These are phyloP conservation scores for Penicillium sp. DNA, from an alignment of 2,329 filamentous ascomycete species.

Conservation along the genomic window DNA sequence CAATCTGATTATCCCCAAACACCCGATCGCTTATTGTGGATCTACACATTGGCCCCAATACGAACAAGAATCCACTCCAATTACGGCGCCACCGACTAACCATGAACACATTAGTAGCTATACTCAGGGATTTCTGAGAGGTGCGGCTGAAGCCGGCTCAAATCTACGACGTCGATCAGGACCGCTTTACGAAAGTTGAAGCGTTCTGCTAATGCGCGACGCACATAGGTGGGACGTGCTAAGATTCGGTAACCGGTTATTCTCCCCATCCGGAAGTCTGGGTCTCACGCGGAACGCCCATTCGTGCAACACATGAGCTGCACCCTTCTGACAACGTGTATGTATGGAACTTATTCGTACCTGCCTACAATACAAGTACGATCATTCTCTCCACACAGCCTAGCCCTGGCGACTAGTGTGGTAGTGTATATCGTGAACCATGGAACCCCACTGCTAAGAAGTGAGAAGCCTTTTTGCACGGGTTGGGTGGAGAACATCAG, in stretches of 20 bases:
- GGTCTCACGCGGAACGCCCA: neutral
- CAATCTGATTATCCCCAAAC: neutral
- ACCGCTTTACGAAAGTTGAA: neutral
- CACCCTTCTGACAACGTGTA: neutral
- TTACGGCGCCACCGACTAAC: neutral
- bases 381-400: neutral
- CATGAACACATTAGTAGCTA: neutral
- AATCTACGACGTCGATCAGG: conserved; percentile 9
- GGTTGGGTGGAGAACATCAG: neutral
- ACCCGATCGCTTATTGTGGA: neutral
- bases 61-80: neutral
- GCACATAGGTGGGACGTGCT: neutral
- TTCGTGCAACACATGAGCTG: neutral
- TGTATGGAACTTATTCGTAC: neutral
- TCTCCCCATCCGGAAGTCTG: neutral
- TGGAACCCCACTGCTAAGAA: neutral
- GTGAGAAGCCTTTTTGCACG: neutral
- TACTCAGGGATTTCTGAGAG: neutral
- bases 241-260: neutral
- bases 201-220: neutral
- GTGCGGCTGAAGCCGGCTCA: neutral
- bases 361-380: neutral
- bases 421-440: neutral
- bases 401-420: neutral
- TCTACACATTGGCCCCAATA: neutral